These are phyloP conservation scores for Biancaea sappan DNA, from an alignment of 306 rosid genomes.

Conservation along the genomic window DNA sequence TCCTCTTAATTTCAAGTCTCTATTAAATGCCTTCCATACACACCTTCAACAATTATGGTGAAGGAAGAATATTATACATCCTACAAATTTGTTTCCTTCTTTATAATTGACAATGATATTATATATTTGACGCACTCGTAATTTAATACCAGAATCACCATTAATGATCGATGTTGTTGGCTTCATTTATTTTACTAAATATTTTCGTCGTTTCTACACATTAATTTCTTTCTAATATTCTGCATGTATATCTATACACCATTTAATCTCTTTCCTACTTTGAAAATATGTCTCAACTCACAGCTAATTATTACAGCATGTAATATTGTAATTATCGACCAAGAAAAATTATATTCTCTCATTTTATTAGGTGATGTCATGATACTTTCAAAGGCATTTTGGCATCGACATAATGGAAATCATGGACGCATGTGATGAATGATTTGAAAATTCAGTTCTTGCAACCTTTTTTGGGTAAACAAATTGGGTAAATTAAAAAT, in stretches of 20 bases:
- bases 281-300: constrained; percentile 20
- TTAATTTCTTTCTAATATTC: neutral
- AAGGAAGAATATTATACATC: constrained; percentile 26
- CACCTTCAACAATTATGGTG: constrained; percentile 36
- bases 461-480: neutral
- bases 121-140: constrained; percentile 33
- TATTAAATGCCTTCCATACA: constrained; percentile 50
- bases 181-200: constrained; percentile 52
- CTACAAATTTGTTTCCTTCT: constrained; percentile 46
- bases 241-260: neutral
- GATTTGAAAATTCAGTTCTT: neutral
- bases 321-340: constrained; percentile 10
- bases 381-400: neutral
- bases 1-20: constrained; percentile 29
- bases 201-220: neutral
- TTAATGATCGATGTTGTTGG: constrained; percentile 35
- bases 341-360: neutral
- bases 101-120: constrained; percentile 52
- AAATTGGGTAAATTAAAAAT: too few relatives aligned
- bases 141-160: constrained; percentile 47
- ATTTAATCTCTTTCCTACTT: neutral
- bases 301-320: neutral
- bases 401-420: neutral
- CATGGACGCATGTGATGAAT: neutral
- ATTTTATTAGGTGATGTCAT: constrained; percentile 25